These are phyloP conservation scores for Penicillium janthinellum DNA, from an alignment of 2,329 filamentous ascomycete genomes.

Conservation along the genomic window DNA sequence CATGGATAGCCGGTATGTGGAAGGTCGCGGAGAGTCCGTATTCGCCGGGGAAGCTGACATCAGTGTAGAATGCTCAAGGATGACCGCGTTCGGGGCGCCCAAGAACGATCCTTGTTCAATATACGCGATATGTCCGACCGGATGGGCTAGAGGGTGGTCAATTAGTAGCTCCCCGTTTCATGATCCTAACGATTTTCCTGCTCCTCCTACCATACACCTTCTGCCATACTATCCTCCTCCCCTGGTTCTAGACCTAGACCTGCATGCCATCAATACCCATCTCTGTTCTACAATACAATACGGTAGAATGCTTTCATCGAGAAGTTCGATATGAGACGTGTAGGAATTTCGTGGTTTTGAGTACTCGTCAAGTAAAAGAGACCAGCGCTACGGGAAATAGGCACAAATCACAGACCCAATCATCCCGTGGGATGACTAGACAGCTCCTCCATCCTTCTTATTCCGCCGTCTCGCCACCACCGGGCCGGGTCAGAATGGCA, in stretches of 20 bases:
- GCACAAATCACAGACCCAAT: constrained; percentile 22
- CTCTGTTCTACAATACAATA: constrained; percentile 21
- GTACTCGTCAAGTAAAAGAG: constrained; percentile 23
- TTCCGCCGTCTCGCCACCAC: constrained; percentile 42
- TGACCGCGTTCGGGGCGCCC: constrained; percentile 68
- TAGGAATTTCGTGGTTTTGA: constrained; percentile 26
- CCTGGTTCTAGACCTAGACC: constrained; percentile 9
- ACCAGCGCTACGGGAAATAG: constrained; percentile 31
- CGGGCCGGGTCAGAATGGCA: constrained; percentile 69
- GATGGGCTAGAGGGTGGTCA: constrained; percentile 63
- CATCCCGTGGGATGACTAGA: constrained; percentile 27
- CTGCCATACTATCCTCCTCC: neutral
- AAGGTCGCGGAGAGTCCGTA: neutral
- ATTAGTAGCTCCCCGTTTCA: constrained; percentile 19
- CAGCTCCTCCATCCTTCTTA: constrained; percentile 13
- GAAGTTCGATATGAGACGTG: neutral
- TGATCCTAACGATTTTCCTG: constrained; percentile 36
- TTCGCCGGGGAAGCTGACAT: constrained; percentile 15
- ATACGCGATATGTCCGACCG: constrained; percentile 73
- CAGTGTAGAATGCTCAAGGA: constrained; percentile 78
- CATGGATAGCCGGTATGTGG: constrained; percentile 67
- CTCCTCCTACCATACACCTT: constrained; percentile 10
- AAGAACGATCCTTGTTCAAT: constrained; percentile 71
- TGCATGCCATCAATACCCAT: constrained; percentile 23
- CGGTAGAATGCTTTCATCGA: neutral